phyloP scores from a whole-genome alignment of 2,329 filamentous ascomycete species.

The Fusarium xylarioides region DNA sequence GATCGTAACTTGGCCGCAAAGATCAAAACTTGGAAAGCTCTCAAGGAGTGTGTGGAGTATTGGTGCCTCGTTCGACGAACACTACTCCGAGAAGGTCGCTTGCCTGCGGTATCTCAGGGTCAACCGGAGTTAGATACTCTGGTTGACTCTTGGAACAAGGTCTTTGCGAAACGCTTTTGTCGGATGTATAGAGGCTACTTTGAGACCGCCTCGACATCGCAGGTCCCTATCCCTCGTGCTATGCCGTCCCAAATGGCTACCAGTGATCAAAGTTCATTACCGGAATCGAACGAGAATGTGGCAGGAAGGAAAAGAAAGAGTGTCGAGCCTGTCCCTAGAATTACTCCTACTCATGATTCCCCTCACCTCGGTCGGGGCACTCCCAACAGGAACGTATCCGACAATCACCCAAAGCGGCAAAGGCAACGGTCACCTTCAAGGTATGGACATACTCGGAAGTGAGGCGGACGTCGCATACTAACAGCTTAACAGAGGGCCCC shows the following conservation, averaged over 20 bases:
- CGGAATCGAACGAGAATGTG: fast-evolving
- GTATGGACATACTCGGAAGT: neutral
- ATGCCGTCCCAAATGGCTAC: fast-evolving
- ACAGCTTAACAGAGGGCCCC: neutral
- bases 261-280: neutral
- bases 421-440: fast-evolving
- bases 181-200: neutral
- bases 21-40: neutral
- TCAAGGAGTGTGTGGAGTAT: fast-evolving
- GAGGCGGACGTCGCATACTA: neutral
- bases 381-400: fast-evolving
- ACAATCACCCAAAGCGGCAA: neutral
- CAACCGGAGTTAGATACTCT: neutral
- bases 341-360: fast-evolving
- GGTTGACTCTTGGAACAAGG: neutral
- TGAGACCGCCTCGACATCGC: fast-evolving
- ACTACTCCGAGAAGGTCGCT: fast-evolving
- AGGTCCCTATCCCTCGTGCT: fast-evolving
- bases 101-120: fast-evolving
- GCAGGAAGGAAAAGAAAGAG: neutral
- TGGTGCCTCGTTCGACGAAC: fast-evolving
- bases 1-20: fast-evolving
- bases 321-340: neutral
- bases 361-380: neutral
- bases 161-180: fast-evolving